These are phyloP conservation scores for Marchantia polymorpha DNA, from an alignment of 225 moss, liverwort and hornwort genomes.

Conservation along the genomic window DNA sequence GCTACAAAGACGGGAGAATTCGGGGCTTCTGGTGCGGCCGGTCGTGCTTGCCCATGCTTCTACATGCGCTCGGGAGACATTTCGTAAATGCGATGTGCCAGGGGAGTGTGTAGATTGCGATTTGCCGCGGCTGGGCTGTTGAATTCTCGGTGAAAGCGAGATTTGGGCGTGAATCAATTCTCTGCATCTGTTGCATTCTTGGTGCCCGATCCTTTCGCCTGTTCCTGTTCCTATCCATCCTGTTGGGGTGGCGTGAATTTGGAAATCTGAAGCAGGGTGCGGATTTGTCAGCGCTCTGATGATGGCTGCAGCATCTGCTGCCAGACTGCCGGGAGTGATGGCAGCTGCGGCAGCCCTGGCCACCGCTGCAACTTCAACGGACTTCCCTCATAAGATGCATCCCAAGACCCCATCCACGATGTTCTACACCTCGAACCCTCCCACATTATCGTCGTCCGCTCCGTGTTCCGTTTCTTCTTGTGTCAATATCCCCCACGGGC, in stretches of 20 bases:
- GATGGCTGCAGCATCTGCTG: constrained; percentile 25
- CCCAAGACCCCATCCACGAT: constrained; percentile 54
- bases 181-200: not conserved
- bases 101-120: not conserved
- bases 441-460: constrained; percentile 45
- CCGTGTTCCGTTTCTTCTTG: not conserved
- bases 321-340: constrained; percentile 33
- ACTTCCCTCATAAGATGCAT: constrained; percentile 62
- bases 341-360: constrained; percentile 70
- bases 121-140: not conserved
- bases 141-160: not conserved
- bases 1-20: not conserved
- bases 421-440: constrained; percentile 55
- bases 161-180: not conserved
- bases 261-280: not conserved
- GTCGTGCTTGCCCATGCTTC: not conserved
- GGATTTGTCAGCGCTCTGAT: not conserved
- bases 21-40: not conserved
- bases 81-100: not conserved
- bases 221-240: too few species aligned
- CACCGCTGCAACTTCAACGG: constrained; percentile 56
- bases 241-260: not conserved
- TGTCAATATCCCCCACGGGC: not conserved
- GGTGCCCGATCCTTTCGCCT: not conserved
- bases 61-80: not conserved